These are phyloP conservation scores for Talaromyces amestolkiae DNA, from an alignment of 2,329 filamentous ascomycete species.

Conservation along the genomic window DNA sequence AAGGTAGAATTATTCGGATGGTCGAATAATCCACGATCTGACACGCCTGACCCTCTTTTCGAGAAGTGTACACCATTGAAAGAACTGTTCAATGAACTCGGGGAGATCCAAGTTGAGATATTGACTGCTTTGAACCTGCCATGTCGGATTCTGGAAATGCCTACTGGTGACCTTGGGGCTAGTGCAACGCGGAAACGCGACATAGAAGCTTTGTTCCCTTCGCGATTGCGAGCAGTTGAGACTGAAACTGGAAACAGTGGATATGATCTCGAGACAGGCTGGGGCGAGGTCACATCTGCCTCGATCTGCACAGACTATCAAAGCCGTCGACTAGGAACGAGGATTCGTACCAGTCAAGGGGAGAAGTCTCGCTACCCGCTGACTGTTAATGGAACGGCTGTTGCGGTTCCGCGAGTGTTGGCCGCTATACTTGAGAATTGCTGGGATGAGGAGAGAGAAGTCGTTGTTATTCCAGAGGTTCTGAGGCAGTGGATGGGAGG, in stretches of 20 bases:
- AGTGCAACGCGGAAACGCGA: constrained; percentile 84
- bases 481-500: constrained; percentile 83
- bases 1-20: constrained; percentile 98
- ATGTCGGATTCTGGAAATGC: constrained; percentile 92
- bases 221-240: constrained; percentile 50
- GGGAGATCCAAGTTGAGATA: constrained; percentile 83
- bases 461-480: constrained; percentile 73
- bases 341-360: constrained; percentile 54
- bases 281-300: constrained; percentile 89
- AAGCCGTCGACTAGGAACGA: constrained; percentile 74
- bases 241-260: neutral
- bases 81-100: constrained; percentile 74
- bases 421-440: constrained; percentile 88
- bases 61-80: constrained; percentile 26
- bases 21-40: constrained; percentile 57
- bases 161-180: constrained; percentile 80
- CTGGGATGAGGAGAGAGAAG: constrained; percentile 69
- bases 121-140: constrained; percentile 72
- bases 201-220: constrained; percentile 93
- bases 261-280: constrained; percentile 59
- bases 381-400: constrained; percentile 89
- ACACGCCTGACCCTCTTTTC: constrained; percentile 20
- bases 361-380: constrained; percentile 68
- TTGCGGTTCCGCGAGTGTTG: constrained; percentile 85
- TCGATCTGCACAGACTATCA: constrained; percentile 97